Conservation (phyloP, 768 basidiomycete species). For the Thelephora aurantiotincta region DNA sequence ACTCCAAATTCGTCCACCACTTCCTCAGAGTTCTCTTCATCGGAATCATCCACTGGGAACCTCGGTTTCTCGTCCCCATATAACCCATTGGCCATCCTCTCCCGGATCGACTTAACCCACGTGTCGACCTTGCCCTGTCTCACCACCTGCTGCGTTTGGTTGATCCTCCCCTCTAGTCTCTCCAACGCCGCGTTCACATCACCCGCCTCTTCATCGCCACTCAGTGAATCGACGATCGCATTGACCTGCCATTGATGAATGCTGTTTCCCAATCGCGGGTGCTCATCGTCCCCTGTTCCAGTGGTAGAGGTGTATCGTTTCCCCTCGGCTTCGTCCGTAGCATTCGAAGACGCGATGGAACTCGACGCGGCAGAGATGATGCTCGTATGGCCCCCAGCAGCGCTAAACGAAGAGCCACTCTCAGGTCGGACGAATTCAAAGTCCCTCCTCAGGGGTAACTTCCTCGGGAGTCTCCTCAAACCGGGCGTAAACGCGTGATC, state of each 20-base stretch:
- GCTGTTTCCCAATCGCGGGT: constrained; percentile 25
- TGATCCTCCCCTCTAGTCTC: constrained; percentile 77
- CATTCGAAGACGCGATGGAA: constrained; percentile 20
- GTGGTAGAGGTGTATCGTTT: constrained; percentile 3
- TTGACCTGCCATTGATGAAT: constrained; percentile 80
- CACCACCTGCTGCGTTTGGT: constrained; percentile 52
- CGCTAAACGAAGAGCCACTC: constrained; percentile 70
- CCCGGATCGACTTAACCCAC: constrained; percentile 64
- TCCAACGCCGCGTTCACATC: constrained; percentile 74
- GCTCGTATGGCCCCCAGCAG: constrained; percentile 43
- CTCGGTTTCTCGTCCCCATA: constrained; percentile 49
- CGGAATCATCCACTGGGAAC: constrained; percentile 35
- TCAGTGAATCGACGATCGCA: constrained; percentile 56
- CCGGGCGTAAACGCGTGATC: constrained; percentile 31
- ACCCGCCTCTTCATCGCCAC: constrained; percentile 60
- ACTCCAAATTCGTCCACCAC: not conserved
- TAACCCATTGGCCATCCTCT: constrained; percentile 49
- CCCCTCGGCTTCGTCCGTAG: too few relatives aligned
- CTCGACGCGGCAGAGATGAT: constrained; percentile 32
- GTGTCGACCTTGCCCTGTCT: constrained; percentile 68
- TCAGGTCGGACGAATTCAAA: constrained; percentile 65
- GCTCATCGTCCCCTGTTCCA: constrained; percentile 15
- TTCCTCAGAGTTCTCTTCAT: constrained; percentile 21
- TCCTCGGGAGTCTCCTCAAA: constrained; percentile 37
- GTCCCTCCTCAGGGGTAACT: constrained; percentile 61